Evolutionary conservation across 257 asterid genomes (phyloP).

Genomic region (Eucommia ulmoides): DNA sequence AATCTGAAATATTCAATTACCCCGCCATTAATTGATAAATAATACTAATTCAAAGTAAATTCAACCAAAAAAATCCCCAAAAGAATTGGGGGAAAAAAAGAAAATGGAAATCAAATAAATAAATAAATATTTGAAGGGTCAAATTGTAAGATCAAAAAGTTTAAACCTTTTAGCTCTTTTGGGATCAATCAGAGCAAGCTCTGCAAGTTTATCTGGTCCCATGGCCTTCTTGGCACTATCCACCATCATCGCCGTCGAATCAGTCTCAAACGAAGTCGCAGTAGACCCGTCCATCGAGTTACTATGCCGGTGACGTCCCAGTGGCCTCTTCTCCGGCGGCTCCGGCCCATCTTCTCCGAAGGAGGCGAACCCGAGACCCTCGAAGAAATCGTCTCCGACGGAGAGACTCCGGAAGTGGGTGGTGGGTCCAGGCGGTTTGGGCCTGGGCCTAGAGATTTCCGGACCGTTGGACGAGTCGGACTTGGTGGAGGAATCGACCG

Average conservation of each 20-base stretch:
- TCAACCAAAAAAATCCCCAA: not conserved
- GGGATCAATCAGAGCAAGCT: constrained; percentile 81
- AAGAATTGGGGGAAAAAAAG: not conserved
- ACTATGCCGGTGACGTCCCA: constrained; percentile 55
- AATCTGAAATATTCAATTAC: too few species aligned
- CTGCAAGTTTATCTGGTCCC: constrained; percentile 64
- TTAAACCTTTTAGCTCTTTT: constrained; percentile 84
- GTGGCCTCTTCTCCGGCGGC: constrained; percentile 11
- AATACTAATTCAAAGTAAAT: not conserved
- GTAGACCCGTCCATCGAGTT: constrained; percentile 76
- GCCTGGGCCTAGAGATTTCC: constrained; percentile 16
- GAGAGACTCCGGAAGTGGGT: constrained; percentile 69
- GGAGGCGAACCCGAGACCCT: constrained; percentile 35
- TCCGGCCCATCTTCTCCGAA: not conserved
- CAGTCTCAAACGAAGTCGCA: constrained; percentile 55
- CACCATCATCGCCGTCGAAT: constrained; percentile 53
- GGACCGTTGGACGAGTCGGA: not conserved
- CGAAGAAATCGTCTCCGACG: constrained; percentile 78
- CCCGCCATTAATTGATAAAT: too few species aligned
- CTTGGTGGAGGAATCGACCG: not conserved
- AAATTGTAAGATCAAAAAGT: not conserved
- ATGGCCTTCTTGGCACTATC: constrained; percentile 57
- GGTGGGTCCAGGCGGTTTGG: constrained; percentile 11
- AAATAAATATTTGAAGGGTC: not conserved
- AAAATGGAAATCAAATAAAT: too few species aligned